phyloP scores from a whole-genome alignment of 306 rosid genomes.

The Neltuma alba region DNA sequence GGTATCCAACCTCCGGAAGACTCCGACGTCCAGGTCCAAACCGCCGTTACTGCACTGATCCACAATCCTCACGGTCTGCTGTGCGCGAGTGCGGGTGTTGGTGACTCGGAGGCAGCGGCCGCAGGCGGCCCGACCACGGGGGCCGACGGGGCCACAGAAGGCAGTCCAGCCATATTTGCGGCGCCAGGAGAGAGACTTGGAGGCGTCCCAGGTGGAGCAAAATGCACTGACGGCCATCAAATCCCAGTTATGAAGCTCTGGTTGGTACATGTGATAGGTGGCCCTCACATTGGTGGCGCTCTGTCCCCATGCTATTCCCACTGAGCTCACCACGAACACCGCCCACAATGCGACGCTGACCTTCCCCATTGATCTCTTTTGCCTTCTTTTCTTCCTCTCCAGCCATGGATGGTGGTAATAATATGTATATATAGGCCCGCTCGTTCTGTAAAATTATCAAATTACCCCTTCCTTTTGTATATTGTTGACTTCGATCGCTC shows the following conservation, averaged over 20 bases:
- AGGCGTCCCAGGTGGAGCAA: neutral
- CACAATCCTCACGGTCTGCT: neutral
- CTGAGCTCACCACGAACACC: too few species aligned
- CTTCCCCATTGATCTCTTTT: neutral
- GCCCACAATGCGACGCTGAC: neutral
- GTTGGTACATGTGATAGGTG: neutral
- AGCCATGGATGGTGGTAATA: too few species aligned
- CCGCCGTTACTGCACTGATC: neutral
- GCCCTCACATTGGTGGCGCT: neutral
- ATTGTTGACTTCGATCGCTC: too few species aligned
- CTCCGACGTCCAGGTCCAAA: neutral
- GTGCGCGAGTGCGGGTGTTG: neutral
- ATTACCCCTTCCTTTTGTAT: too few species aligned
- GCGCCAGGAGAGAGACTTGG: neutral
- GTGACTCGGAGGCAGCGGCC: neutral
- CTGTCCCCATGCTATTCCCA: neutral
- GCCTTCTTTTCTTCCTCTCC: neutral
- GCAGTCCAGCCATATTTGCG: neutral
- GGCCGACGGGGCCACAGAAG: neutral
- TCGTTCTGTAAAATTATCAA: too few species aligned
- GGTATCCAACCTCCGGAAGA: neutral
- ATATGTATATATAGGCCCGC: too few species aligned
- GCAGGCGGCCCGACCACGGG: neutral
- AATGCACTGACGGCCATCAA: neutral
- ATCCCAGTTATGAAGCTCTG: neutral